Evolutionary conservation across 345 rosid species (phyloP).

Genomic region (Citrus trifoliata): DNA sequence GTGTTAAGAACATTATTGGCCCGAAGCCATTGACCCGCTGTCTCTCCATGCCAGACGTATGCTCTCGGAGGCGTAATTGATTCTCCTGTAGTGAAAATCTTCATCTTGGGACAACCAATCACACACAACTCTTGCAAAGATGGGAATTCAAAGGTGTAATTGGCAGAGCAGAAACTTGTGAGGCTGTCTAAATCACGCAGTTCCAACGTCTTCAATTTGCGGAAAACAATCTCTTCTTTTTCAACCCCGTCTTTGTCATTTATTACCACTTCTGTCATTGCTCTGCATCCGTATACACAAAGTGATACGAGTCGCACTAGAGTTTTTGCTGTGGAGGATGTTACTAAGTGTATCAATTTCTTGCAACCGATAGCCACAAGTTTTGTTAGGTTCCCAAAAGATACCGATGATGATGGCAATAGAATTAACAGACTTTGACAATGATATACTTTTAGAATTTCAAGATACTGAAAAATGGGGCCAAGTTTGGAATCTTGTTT

Average conservation of each 20-base stretch:
- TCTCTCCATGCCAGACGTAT: too few species aligned
- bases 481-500: not conserved
- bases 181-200: too few species aligned
- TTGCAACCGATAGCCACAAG: not conserved
- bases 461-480: slow-evolving; percentile 4
- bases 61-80: not conserved
- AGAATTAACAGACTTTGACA: not conserved
- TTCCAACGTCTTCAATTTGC: too few species aligned
- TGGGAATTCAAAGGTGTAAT: too few species aligned
- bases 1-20: not conserved
- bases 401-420: not conserved
- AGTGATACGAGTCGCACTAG: not conserved
- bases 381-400: slow-evolving; percentile 7
- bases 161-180: too few species aligned
- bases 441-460: fast-evolving
- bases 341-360: not conserved
- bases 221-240: too few species aligned
- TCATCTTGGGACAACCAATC: not conserved
- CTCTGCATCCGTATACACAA: too few species aligned
- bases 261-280: too few species aligned
- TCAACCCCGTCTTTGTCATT: too few species aligned
- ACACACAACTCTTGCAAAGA: too few species aligned
- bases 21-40: fast-evolving
- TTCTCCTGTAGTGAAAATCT: not conserved
- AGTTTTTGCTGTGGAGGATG: too few species aligned